Base-by-base conservation (phyloP, 306 rosid genomes). In the Medicago lupulina region DNA sequence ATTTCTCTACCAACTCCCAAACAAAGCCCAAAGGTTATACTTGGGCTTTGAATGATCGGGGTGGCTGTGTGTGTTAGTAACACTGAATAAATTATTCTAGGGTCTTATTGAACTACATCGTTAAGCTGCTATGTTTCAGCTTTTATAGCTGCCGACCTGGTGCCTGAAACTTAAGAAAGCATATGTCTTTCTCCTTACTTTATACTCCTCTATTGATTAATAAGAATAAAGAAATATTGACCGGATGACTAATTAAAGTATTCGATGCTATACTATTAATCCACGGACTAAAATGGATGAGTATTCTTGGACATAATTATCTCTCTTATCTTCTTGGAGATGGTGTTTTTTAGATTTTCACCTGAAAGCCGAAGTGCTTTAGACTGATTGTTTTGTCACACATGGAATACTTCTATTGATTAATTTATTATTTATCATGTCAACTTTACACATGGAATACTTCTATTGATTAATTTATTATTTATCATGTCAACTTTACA, bases 11-110 rank as follows among this genome's bases (percentile, higher is more conserved):
- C 38, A 58, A 23, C 36, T 58, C 38, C 38, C 64, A 58, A 25
- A 10, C 5, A 23, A 58, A 58, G 16, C 16, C 64, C 2, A 57
- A 10, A 10, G 43, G 7, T 51, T 51, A 51, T 38, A 19, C 31
- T 15, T 75, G 18, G 80, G 55, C n/a, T 36, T 4, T 76, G 53
- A 66, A 41, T 51, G 66, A 53, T 40, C 54, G 58, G 31, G 9
- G 46, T 40, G 18, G 31, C 57, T 76, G 21, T 14, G 55, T 76
- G 40, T 53, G 66, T 21, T 76, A n/a, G 39, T 65, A 51, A 41
- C 60, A 38, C 17, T 28, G 54, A 31, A 74, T 60, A 28, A 59
- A n/a, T n/a, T 28, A 13, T 31, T 31, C 38, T 46, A 28, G 47
- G 36, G 14, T 34, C 38, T 34, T 34, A 34, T 5, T 34, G 7